These are phyloP conservation scores for Zymoseptoria brevis DNA, from an alignment of 2,329 filamentous ascomycete genomes.

Conservation along the genomic window DNA sequence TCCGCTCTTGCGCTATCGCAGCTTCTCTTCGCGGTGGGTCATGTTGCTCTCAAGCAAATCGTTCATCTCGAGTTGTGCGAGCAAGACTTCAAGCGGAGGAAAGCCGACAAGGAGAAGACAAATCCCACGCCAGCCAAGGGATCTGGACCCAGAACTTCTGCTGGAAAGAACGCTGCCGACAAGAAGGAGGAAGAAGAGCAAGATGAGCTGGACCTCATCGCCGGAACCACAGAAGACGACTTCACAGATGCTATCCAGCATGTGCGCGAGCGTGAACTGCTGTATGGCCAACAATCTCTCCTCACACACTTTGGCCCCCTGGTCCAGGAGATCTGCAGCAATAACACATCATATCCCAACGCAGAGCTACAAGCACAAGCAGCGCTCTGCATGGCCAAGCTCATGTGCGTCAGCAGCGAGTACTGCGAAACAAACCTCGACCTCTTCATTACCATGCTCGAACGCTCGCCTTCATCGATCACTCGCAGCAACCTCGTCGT, in stretches of 20 bases:
- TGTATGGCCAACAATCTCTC: constrained; percentile 75
- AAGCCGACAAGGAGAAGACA: constrained; percentile 77
- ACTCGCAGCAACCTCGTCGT: constrained; percentile 95
- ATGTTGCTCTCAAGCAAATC: constrained; percentile 97
- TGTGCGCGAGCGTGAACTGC: constrained; percentile 74
- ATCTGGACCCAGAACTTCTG: constrained; percentile 26
- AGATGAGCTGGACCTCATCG: constrained; percentile 92
- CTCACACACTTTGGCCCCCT: constrained; percentile 86
- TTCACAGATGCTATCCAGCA: constrained; percentile 81
- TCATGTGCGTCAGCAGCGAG: constrained; percentile 96
- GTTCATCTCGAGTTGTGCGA: constrained; percentile 97
- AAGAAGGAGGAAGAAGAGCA: constrained; percentile 52
- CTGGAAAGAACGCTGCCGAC: constrained; percentile 39
- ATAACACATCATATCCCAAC: constrained; percentile 87
- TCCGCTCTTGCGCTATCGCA: constrained; percentile 71
- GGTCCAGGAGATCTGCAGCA: constrained; percentile 87
- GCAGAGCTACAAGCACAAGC: constrained; percentile 86
- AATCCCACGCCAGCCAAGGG: constrained; percentile 21
- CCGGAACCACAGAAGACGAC: constrained; percentile 90
- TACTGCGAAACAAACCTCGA: constrained; percentile 92
- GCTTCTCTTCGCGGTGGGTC: constrained; percentile 87
- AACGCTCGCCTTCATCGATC: constrained; percentile 83
- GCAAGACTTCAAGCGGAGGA: constrained; percentile 92
- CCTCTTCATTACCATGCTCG: constrained; percentile 94
- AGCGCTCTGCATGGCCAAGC: constrained; percentile 88